phyloP scores from a whole-genome alignment of 164 flowering plant species.

The Magnolia kwangsiensis region DNA sequence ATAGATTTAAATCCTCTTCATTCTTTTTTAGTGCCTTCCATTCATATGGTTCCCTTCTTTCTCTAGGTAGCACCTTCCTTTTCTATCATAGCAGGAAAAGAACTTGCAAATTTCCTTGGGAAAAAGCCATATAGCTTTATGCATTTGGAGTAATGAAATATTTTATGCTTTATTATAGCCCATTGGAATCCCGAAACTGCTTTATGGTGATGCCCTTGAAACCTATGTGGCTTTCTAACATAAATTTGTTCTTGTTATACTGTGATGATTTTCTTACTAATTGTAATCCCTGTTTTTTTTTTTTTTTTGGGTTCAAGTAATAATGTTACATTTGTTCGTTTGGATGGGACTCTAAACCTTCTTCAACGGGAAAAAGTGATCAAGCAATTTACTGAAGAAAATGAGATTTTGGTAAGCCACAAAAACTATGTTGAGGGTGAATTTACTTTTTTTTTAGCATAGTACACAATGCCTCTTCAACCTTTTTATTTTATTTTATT shows the following conservation, averaged over 20 bases:
- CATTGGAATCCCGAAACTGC: not conserved
- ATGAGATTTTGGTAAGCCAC: conserved; percentile 54
- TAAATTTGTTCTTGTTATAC: not conserved
- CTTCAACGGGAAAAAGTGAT: conserved; percentile 89
- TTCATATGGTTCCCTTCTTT: too few relatives aligned
- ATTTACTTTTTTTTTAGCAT: not conserved
- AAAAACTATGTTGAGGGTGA: not conserved
- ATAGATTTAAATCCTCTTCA: too few relatives aligned
- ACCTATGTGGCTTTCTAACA: not conserved
- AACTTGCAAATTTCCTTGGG: too few relatives aligned
- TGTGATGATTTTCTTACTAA: not conserved
- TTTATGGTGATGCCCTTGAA: not conserved
- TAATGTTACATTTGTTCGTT: conserved; percentile 68
- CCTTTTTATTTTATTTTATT: not conserved
- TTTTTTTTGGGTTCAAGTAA: conserved; percentile 31
- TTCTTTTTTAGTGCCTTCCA: too few relatives aligned
- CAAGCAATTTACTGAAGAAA: conserved; percentile 81
- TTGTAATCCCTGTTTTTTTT: not conserved
- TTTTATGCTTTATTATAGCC: too few relatives aligned
- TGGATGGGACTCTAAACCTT: conserved; percentile 90
- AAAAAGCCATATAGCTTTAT: too few relatives aligned
- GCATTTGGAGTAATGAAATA: too few relatives aligned
- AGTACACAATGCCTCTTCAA: not conserved
- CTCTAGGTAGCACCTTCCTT: too few relatives aligned
- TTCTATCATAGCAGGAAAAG: too few relatives aligned